Conservation (phyloP, 2,329 filamentous ascomycete species). For the Aphanoascus verrucosus region DNA sequence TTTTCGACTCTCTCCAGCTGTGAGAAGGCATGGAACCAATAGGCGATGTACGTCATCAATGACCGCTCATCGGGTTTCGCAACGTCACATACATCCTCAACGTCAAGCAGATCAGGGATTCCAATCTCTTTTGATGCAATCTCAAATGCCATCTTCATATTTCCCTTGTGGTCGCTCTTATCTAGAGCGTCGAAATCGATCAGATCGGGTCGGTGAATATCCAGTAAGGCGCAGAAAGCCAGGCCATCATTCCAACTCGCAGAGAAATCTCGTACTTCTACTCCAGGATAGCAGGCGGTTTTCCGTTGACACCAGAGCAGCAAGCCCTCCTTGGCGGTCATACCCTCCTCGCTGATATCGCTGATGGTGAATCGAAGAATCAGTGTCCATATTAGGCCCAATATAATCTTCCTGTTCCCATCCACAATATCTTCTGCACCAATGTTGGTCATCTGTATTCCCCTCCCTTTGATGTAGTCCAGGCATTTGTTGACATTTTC, state of each 20-base stretch:
- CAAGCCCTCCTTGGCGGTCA: slow-evolving; percentile 93
- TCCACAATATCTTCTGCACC: slow-evolving; percentile 97
- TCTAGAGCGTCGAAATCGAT: slow-evolving; percentile 95
- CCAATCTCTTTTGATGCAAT: slow-evolving; percentile 94
- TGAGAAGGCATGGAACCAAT: slow-evolving; percentile 99
- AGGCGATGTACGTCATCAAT: slow-evolving; percentile 98
- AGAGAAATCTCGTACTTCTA: slow-evolving; percentile 91
- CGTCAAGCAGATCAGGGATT: slow-evolving; percentile 88
- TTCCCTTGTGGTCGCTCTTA: slow-evolving; percentile 85
- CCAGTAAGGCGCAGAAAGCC: slow-evolving; percentile 88
- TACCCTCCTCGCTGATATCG: slow-evolving; percentile 94
- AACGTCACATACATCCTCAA: slow-evolving; percentile 96
- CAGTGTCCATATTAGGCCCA: slow-evolving; percentile 94
- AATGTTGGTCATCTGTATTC: slow-evolving; percentile 97
- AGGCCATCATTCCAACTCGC: slow-evolving; percentile 94
- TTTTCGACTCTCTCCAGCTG: slow-evolving; percentile 99
- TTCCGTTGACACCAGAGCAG: slow-evolving; percentile 96
- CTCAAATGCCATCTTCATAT: slow-evolving; percentile 97
- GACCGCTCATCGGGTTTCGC: slow-evolving; percentile 90
- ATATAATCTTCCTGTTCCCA: slow-evolving; percentile 92
- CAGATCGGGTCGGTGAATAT: slow-evolving; percentile 92
- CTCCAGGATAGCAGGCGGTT: slow-evolving; percentile 95
- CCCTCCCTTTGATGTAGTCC: slow-evolving; percentile 79
- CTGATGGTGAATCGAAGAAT: slow-evolving; percentile 97
- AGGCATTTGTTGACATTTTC: slow-evolving; percentile 96